Evolutionary conservation across 257 asterid species (phyloP), one percentile per base, ranked within the genome.

Genomic region (Solanum pennellii): DNA sequence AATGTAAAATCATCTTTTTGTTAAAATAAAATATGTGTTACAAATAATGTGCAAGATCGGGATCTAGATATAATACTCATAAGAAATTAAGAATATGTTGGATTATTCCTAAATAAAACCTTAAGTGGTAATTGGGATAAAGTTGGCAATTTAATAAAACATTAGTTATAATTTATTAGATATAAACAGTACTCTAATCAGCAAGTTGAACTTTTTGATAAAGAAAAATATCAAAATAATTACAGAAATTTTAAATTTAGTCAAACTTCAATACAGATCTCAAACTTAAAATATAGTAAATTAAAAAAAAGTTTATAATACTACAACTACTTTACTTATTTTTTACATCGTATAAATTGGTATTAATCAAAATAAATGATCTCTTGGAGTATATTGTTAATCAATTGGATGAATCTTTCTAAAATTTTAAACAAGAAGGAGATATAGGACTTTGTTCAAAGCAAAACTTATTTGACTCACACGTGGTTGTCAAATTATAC

Each of bases 191-290:
- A 49, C 21, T 49, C 21, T 15, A 14, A 49, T 31, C 20, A 56
- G n/a, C n/a, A 8, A n/a, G 10, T 20, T 20, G 2, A 7, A 20
- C 59, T 56, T 18, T 7, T 18, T 18, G 12, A 20, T 47, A 21
- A 59, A 20, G 3, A 62, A 62, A 62, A 23, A 23, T 60, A 23
- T 3, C 5, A 23, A n/a, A n/a, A 10, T 9, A 3, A 5, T 23
- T 14, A 1, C 0, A 12, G 0, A 0, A 8, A 59, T 62, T 23
- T 23, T 9, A 0, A 4, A 23, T 62, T 62, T 23, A 23, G 0
- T 62, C 29, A 11, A 3, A 65, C 0, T 1, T 60, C 7, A 5
- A 62, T 62, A 2, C 0, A 3, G 1, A 62, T 62, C 1, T n/a
- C 6, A 1, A 23, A 62, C 14, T 4, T 11, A 23, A 0, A 7